Evolutionary conservation across 495 filamentous ascomycete species (phyloP), one percentile per base, ranked within the genome.

Genomic region (Articulospora tetracladia): DNA sequence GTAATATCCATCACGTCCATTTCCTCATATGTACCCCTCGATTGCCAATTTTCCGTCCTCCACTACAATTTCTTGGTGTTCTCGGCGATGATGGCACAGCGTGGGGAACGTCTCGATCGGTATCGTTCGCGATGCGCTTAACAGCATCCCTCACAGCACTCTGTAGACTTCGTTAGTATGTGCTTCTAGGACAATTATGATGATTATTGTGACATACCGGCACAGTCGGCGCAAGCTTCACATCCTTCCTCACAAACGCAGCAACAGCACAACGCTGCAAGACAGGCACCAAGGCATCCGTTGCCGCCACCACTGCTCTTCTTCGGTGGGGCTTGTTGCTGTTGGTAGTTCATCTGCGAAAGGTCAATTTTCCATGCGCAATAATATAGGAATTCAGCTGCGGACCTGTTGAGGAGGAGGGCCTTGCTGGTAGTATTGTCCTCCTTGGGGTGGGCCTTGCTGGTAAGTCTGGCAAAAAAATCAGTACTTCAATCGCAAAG

Each of bases 221-320:
- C 50, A 51, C 83, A 86, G n/a, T 84, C 85, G 30, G 80, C 78
- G 66, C 85, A 88, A 70, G 82, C 85, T 67, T 87, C 85, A 64
- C 86, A 88, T 47, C 82, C 79, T 74, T 88, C 85, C 62, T 90
- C 86, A 59, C 81, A 84, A 25, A 88, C 79, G 72, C 82, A 89
- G 68, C 85, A 88, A 71, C 86, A 89, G 77, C 84, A 87, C 50
- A 88, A 73, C 24, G 74, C 74, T 22, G 82, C 83, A 53, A 90
- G 69, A 75, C 85, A 86, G 32, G 76, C 74, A 28, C 64, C 74
- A 47, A 89, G 74, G 59, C 84, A 87, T 46, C 85, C 85, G 15
- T 74, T 54, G 30, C 61, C 56, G 41, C 62, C 65, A 27, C 72
- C 74, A 67, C 76, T 71, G 50, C 57, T 57, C 26, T 28, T 46